Evolutionary conservation across 495 filamentous ascomycete species (phyloP), one percentile per base, ranked within the genome.

Genomic region (Penicillium odoratum): DNA sequence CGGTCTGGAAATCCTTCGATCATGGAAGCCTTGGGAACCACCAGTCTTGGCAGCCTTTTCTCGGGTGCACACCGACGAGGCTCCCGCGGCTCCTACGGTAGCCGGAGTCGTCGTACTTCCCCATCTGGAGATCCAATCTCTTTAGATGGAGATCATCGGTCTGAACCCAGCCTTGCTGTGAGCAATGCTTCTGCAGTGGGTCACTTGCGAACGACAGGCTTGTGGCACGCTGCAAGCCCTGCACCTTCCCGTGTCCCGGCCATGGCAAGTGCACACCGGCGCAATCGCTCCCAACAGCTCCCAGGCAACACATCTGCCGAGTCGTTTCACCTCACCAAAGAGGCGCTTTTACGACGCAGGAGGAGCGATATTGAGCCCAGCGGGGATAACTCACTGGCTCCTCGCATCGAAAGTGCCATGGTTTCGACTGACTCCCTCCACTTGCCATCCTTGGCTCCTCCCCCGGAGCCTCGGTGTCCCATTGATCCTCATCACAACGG

Each of bases 121-220:
- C 76, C 77, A 15, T 85, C 85, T 2, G 79, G 83, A 13, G 86
- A 90, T 52, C 67, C 82, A 21, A 77, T 75, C 2, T 64, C 84
- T 28, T 74, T 85, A 46, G 80, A 78, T 15, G 79, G 71, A 48
- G 84, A 90, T 55, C 84, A 83, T 59, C 85, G 83, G 61, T 82
- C 85, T 21, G 87, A 85, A 56, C 80, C 89, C 13, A 85, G 78
- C 60, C 74, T 88, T 18, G 81, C 83, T 21, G 61, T 88, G 44
- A 89, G 81, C 58, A 83, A 78, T 30, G 80, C 84, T 5, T 73
- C 85, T 43, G 86, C 86, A 1, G 77, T 82, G n/a, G 87, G 87
- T 7, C 84, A 80, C 54, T 69, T 89, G 45, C 80, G 86, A 34
- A 71, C 74, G 28, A 73, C 83, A 7, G 74, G 64, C 36, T 65